A percentile compares a stretch with the other conserved stretches of the same genome.
phyloP scores from a whole-genome alignment of 768 basidiomycete genomes.

The Stropharia rugosoannulata region DNA sequence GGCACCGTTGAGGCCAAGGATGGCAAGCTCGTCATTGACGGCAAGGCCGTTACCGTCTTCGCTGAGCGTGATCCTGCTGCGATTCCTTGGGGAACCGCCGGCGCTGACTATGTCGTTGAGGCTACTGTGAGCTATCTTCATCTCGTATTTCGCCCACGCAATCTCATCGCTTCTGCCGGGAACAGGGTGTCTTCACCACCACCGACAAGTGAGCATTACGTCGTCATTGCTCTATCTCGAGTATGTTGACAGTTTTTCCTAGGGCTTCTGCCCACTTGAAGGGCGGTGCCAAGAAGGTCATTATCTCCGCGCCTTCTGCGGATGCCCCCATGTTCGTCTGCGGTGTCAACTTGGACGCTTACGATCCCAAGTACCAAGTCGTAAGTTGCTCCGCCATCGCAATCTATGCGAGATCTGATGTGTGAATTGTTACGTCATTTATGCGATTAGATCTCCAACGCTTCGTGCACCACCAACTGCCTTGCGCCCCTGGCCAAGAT shows the following conservation, averaged over 20 bases:
- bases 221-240: neutral
- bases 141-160: constrained; percentile 7
- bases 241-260: constrained; percentile 10
- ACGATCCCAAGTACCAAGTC: constrained; percentile 87
- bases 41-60: constrained; percentile 74
- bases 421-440: constrained; percentile 4
- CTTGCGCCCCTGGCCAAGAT: constrained; percentile 99
- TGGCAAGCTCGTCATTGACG: constrained; percentile 87
- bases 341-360: constrained; percentile 93
- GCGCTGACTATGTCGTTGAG: constrained; percentile 94
- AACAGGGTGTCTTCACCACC: constrained; percentile 96
- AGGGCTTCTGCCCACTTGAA: constrained; percentile 92
- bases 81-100: constrained; percentile 80
- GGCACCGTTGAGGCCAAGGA: constrained; percentile 80
- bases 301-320: constrained; percentile 98
- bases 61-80: constrained; percentile 83
- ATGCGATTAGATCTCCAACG: constrained; percentile 81
- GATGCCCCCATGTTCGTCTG: constrained; percentile 94
- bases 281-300: constrained; percentile 99
- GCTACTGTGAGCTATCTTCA: constrained; percentile 65
- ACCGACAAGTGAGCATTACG: constrained; percentile 66
- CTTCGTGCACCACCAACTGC: constrained; percentile 99
- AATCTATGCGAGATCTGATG: constrained; percentile 1
- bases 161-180: constrained; percentile 16
- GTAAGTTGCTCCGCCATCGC: constrained; percentile 39